Evolutionary conservation across 306 rosid genomes (phyloP).

Genomic region (Trifolium repens): DNA sequence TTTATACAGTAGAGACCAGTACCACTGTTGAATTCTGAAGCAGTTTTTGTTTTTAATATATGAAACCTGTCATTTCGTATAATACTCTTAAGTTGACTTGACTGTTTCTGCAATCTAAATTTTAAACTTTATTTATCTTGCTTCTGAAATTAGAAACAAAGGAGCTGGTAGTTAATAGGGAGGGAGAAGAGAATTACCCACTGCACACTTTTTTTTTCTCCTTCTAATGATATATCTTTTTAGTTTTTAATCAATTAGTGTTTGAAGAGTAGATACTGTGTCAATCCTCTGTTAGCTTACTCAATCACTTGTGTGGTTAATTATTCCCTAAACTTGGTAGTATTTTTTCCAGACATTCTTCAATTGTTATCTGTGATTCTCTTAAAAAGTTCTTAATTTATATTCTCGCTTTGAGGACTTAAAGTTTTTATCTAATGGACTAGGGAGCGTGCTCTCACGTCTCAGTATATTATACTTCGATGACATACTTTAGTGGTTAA

Average conservation of each 20-base stretch:
- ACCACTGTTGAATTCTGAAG: conserved; percentile 26
- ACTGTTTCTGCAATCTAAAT: background rate
- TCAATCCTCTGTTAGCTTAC: background rate
- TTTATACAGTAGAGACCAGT: conserved; percentile 22
- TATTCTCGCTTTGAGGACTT: background rate
- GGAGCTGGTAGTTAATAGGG: background rate
- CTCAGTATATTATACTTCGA: conserved; percentile 13
- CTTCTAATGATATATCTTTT: background rate
- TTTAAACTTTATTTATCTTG: conserved; percentile 16
- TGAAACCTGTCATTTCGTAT: conserved; percentile 5
- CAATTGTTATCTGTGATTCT: background rate
- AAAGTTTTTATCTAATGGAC: background rate
- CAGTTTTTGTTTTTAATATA: background rate
- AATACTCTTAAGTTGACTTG: conserved; percentile 20
- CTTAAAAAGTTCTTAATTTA: background rate
- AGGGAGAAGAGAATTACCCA: background rate
- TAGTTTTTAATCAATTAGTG: background rate
- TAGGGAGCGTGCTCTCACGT: background rate
- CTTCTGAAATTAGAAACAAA: conserved; percentile 16
- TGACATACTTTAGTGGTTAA: conserved; percentile 20
- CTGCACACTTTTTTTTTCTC: background rate
- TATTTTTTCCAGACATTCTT: conserved; percentile 4
- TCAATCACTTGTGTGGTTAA: background rate
- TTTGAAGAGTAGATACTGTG: background rate
- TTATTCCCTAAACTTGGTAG: conserved; percentile 1